phyloP scores from a whole-genome alignment of 192 early-diverging fungal genomes.

The Chytriomyces sp. region DNA sequence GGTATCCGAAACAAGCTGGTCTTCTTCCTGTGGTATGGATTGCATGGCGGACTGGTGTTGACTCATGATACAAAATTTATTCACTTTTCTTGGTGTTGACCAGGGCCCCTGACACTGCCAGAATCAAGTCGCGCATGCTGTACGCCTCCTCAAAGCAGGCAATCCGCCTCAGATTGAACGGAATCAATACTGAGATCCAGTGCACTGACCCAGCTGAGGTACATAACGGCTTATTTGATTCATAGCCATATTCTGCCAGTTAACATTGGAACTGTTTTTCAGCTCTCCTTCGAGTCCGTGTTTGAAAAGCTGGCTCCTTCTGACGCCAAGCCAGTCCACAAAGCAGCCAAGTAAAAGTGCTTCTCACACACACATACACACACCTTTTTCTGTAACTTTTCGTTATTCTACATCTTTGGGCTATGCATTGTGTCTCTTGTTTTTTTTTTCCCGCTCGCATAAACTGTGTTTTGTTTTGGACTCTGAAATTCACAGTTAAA shows the following conservation, averaged over 20 bases:
- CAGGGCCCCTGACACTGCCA: slow-evolving; percentile 79
- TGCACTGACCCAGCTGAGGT: slow-evolving; percentile 78
- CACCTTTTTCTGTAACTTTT: not conserved
- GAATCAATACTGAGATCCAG: slow-evolving; percentile 79
- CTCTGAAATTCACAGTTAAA: no score
- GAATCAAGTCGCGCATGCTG: slow-evolving; percentile 85
- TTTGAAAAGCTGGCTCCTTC: slow-evolving; percentile 66
- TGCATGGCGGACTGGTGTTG: not conserved
- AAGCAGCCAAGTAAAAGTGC: slow-evolving; percentile 35
- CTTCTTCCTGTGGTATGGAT: slow-evolving; percentile 81
- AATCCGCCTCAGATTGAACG: slow-evolving; percentile 73
- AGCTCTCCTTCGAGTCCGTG: slow-evolving; percentile 69
- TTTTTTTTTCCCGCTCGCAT: not conserved
- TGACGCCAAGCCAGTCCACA: slow-evolving; percentile 32
- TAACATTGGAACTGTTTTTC: not conserved
- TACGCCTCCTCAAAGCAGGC: slow-evolving; percentile 87
- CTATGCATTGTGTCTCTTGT: not conserved
- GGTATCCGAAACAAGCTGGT: slow-evolving; percentile 84
- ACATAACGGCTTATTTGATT: not conserved
- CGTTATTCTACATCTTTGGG: not conserved
- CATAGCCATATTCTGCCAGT: no score
- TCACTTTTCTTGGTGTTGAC: slow-evolving; percentile 3
- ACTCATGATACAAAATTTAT: not conserved
- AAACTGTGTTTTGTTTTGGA: no score
- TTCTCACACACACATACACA: not conserved